Evolutionary conservation across 371 early-diverging fungal genomes (phyloP).

Genomic region (Mucor saturninus): DNA sequence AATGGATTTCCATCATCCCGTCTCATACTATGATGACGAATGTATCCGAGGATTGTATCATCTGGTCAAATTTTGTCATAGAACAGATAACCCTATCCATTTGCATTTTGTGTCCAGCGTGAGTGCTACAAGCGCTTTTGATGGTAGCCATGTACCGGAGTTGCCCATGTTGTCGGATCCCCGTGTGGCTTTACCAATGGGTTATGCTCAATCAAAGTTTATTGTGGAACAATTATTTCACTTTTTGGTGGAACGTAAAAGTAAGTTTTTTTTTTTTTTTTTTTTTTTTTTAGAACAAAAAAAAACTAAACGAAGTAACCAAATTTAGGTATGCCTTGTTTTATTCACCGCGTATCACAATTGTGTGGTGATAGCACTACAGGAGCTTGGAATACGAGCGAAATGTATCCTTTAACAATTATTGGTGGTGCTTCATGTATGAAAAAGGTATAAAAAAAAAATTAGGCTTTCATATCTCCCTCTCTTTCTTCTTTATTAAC

Average conservation of each 20-base stretch:
- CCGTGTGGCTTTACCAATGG: conserved; percentile 37
- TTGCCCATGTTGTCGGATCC: conserved; percentile 25
- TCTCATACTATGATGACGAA: conserved; percentile 35
- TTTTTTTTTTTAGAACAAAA: too few relatives aligned
- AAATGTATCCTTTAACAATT: conserved; percentile 46
- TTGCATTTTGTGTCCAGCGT: conserved; percentile 38
- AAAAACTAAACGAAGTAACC: neutral
- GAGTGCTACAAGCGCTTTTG: conserved; percentile 16
- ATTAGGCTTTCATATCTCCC: neutral
- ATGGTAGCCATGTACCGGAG: conserved; percentile 26
- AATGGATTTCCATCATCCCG: conserved; percentile 35
- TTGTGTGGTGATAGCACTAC: conserved; percentile 46
- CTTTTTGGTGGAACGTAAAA: conserved; percentile 29
- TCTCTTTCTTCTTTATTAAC: neutral
- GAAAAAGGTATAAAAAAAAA: conserved; percentile 14
- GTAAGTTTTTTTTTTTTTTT: too few relatives aligned
- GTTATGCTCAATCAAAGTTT: conserved; percentile 49
- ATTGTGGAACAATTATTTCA: conserved; percentile 39
- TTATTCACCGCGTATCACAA: conserved; percentile 50
- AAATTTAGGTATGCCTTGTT: conserved; percentile 31
- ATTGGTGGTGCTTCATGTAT: conserved; percentile 33
- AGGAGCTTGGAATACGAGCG: conserved; percentile 49
- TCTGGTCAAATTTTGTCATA: conserved; percentile 35
- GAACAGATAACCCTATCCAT: conserved; percentile 32
- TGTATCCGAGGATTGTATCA: conserved; percentile 34